phyloP scores from a whole-genome alignment of 23 red algal species.

The Pyropia yezoensis region DNA sequence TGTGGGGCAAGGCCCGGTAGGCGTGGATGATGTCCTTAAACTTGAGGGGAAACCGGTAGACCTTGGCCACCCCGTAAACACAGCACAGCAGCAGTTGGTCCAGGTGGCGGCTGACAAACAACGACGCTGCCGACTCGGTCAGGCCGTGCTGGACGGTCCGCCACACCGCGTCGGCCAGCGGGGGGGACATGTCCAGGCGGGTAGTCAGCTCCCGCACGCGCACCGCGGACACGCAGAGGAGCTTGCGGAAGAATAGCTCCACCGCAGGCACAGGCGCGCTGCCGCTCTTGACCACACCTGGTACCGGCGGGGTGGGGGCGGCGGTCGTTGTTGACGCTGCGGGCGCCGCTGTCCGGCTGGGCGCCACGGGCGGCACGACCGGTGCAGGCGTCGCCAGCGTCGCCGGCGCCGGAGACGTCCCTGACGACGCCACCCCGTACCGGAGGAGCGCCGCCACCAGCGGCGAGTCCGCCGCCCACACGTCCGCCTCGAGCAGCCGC shows the following conservation, averaged over 20 bases:
- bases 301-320: conserved; percentile 5
- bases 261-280: conserved; percentile 30
- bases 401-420: not conserved
- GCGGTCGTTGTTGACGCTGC: not conserved
- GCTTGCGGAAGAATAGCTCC: conserved; percentile 60
- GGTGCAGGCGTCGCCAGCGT: not conserved
- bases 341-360: not conserved
- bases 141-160: conserved; percentile 43
- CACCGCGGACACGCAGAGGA: conserved; percentile 25
- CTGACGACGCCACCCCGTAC: not conserved
- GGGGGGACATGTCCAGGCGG: conserved; percentile 21
- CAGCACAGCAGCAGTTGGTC: conserved; percentile 64
- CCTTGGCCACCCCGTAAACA: conserved; percentile 66
- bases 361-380: not conserved
- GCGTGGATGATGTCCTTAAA: conserved; percentile 48
- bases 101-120: conserved; percentile 65
- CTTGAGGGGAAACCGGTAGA: conserved; percentile 28
- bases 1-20: conserved; percentile 30
- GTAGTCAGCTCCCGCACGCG: conserved; percentile 35
- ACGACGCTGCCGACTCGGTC: conserved; percentile 19
- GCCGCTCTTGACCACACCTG: conserved; percentile 5
- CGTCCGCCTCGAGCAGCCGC: conserved; percentile 36
- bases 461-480: conserved; percentile 38
- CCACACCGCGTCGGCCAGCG: conserved; percentile 38
- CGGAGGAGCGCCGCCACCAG: conserved; percentile 17